Evolutionary conservation across 805 yeast genomes (phyloP).

Genomic region (Brettanomyces anomalus): DNA sequence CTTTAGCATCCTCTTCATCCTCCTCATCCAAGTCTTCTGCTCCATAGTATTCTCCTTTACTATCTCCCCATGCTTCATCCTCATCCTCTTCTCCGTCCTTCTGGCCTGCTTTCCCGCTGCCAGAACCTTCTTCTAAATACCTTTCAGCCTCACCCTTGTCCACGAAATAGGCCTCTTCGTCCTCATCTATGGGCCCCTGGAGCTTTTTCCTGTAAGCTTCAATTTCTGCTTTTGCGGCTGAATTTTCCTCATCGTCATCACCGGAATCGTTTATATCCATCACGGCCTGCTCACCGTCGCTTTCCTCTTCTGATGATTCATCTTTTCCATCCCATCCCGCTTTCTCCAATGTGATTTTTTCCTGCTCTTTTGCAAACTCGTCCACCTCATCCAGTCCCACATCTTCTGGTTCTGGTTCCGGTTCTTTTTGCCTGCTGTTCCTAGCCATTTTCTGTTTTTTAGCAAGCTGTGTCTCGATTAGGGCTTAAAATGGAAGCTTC

Average conservation of each 20-base stretch:
- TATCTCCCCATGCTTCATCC: slow-evolving; percentile 33
- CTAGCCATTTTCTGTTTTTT: background rate
- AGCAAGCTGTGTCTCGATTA: background rate
- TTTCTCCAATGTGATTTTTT: slow-evolving; percentile 44
- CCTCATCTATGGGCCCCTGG: slow-evolving; percentile 37
- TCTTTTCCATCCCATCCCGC: slow-evolving; percentile 36
- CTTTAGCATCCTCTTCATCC: slow-evolving; percentile 70
- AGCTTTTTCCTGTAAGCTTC: slow-evolving; percentile 26
- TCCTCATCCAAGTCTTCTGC: slow-evolving; percentile 55
- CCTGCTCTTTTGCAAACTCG: slow-evolving; percentile 52
- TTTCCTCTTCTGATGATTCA: slow-evolving; percentile 15
- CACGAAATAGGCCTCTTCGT: slow-evolving; percentile 36
- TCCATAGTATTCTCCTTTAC: slow-evolving; percentile 48
- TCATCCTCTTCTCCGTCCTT: slow-evolving; percentile 22
- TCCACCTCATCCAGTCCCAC: slow-evolving; percentile 61
- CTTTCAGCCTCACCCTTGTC: slow-evolving; percentile 27
- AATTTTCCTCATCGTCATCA: slow-evolving; percentile 22
- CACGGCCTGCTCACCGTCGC: slow-evolving; percentile 27
- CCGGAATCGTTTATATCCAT: slow-evolving; percentile 25
- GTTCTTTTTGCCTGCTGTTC: slow-evolving; percentile 5
- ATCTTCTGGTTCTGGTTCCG: slow-evolving; percentile 24
- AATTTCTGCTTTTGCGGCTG: slow-evolving; percentile 27
- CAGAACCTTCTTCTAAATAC: slow-evolving; percentile 20
- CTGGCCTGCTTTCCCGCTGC: slow-evolving; percentile 15
- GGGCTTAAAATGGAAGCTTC: too few relatives aligned